Evolutionary conservation across 768 basidiomycete species (phyloP).

Genomic region (Mycena galopus): DNA sequence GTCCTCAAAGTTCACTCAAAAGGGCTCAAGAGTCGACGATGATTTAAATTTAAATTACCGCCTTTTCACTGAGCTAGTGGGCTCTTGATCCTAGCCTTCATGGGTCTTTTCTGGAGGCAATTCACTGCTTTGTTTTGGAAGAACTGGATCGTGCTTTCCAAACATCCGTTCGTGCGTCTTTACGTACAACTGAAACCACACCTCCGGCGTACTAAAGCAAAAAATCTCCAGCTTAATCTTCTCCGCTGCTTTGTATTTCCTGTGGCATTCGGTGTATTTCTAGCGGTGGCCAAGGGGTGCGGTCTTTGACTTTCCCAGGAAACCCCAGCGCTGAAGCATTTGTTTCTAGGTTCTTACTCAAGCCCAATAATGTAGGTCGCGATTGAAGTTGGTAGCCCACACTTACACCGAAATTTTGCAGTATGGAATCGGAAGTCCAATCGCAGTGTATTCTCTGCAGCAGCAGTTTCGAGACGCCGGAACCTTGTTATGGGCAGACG

Average conservation of each 20-base stretch:
- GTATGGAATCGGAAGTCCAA: constrained; percentile 74
- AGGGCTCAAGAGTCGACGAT: too few relatives aligned
- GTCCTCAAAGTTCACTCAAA: too few relatives aligned
- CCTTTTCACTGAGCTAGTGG: too few relatives aligned
- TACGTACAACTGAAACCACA: background rate
- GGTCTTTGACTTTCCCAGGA: background rate
- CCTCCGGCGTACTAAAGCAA: background rate
- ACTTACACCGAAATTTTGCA: constrained; percentile 41
- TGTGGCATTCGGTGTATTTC: constrained; percentile 75
- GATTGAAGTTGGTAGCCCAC: background rate
- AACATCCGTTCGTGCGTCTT: constrained; percentile 70
- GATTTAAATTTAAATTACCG: too few relatives aligned
- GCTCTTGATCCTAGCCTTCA: constrained; percentile 4
- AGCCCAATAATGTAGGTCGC: constrained; percentile 69
- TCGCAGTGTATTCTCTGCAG: constrained; percentile 61
- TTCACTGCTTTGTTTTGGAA: constrained; percentile 73
- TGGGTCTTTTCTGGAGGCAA: constrained; percentile 69
- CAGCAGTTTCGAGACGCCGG: constrained; percentile 66
- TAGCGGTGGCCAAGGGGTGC: constrained; percentile 67
- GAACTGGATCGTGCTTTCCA: constrained; percentile 80
- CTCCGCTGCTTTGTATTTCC: constrained; percentile 74
- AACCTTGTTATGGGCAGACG: constrained; percentile 76
- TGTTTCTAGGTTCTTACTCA: constrained; percentile 59
- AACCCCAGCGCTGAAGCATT: background rate
- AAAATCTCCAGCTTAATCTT: constrained; percentile 66